Evolutionary conservation across 2,329 filamentous ascomycete species (phyloP).

Genomic region (Zalaria obscura): DNA sequence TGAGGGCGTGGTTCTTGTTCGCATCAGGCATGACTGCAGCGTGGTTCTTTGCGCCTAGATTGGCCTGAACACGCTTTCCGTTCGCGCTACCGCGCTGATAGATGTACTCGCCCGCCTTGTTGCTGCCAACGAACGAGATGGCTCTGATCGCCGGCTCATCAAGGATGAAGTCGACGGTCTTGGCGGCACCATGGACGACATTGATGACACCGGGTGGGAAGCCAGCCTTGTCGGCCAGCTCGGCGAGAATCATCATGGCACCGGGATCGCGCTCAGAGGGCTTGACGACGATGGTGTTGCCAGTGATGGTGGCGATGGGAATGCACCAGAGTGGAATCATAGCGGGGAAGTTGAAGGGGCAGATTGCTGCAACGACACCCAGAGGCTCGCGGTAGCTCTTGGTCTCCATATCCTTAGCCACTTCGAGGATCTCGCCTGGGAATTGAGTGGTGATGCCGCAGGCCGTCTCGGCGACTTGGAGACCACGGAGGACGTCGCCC

Average conservation of each 20-base stretch:
- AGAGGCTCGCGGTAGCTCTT: constrained; percentile 68
- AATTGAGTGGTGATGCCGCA: constrained; percentile 69
- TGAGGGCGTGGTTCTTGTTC: constrained; percentile 82
- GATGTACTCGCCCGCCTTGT: constrained; percentile 83
- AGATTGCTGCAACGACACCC: constrained; percentile 70
- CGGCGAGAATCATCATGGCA: constrained; percentile 71
- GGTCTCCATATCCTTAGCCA: constrained; percentile 83
- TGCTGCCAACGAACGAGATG: constrained; percentile 73
- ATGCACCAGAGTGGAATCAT: constrained; percentile 93
- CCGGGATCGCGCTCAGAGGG: constrained; percentile 76
- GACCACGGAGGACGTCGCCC: constrained; percentile 66
- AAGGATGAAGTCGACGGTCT: constrained; percentile 74
- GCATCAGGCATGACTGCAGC: constrained; percentile 71
- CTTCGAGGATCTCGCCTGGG: constrained; percentile 72
- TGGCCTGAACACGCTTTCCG: constrained; percentile 79
- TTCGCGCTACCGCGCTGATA: constrained; percentile 65
- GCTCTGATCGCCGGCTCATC: constrained; percentile 78
- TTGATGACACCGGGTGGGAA: constrained; percentile 75
- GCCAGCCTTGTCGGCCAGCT: constrained; percentile 65
- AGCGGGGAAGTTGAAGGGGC: constrained; percentile 81
- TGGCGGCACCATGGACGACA: constrained; percentile 66
- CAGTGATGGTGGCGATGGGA: constrained; percentile 68
- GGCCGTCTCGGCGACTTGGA: constrained; percentile 75
- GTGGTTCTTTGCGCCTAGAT: constrained; percentile 81
- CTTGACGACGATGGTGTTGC: constrained; percentile 75